These are phyloP conservation scores for Scheffersomyces cryptocercus DNA, from an alignment of 1,139 yeast species.

Conservation along the genomic window DNA sequence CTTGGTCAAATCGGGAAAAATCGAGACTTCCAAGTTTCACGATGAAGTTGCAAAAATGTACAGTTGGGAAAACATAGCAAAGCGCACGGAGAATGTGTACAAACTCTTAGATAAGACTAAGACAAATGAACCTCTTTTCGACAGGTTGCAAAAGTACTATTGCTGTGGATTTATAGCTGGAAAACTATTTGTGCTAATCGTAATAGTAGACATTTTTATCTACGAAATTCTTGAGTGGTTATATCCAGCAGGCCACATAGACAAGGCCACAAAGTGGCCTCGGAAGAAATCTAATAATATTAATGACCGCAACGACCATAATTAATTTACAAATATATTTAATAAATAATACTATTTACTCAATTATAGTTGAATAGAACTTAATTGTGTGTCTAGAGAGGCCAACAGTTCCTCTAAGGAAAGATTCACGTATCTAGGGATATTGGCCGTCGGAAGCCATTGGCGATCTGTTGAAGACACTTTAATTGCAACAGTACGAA, in stretches of 20 bases:
- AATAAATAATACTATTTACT: neutral
- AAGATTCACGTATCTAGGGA: constrained; percentile 21
- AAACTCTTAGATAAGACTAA: constrained; percentile 48
- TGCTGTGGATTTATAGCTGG: constrained; percentile 86
- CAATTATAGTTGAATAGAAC: neutral
- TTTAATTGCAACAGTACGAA: constrained; percentile 9
- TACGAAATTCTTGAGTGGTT: constrained; percentile 64
- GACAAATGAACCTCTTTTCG: constrained; percentile 50
- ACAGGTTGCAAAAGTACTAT: constrained; percentile 59
- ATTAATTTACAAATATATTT: neutral
- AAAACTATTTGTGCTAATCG: constrained; percentile 71
- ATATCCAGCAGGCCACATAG: constrained; percentile 70
- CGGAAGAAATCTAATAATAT: constrained; percentile 14
- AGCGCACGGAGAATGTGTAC: constrained; percentile 82
- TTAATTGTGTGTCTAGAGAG: neutral
- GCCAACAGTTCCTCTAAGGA: constrained; percentile 10
- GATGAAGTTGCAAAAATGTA: constrained; percentile 78
- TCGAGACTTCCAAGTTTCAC: constrained; percentile 79
- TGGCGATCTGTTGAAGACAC: constrained; percentile 7
- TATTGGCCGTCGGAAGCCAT: constrained; percentile 23
- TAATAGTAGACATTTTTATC: constrained; percentile 75
- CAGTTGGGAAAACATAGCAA: constrained; percentile 90
- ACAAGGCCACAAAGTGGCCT: constrained; percentile 81
- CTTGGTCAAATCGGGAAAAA: constrained; percentile 52
- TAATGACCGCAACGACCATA: neutral